These are phyloP conservation scores for Aspergillus ruber DNA, from an alignment of 2,329 filamentous ascomycete genomes.

Conservation along the genomic window DNA sequence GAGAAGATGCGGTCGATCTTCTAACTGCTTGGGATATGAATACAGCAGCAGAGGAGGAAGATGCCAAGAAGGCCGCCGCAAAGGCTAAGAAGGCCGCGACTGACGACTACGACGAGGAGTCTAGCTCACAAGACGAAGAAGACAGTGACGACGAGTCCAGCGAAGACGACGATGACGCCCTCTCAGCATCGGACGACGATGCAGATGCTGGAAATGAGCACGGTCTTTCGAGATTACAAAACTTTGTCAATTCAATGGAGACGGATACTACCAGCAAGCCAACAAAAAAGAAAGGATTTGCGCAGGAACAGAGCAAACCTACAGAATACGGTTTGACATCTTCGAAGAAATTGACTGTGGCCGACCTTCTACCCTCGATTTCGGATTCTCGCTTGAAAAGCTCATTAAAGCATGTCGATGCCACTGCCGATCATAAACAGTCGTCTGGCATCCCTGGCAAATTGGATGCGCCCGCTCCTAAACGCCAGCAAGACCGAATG, in stretches of 20 bases:
- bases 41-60: constrained; percentile 35
- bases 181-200: constrained; percentile 40
- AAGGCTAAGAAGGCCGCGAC: constrained; percentile 22
- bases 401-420: constrained; percentile 65
- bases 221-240: constrained; percentile 59
- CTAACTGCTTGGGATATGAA: constrained; percentile 56
- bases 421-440: constrained; percentile 42
- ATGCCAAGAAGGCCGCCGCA: constrained; percentile 23
- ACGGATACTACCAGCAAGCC: constrained; percentile 30
- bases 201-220: constrained; percentile 38
- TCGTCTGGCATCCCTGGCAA: constrained; percentile 56
- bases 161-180: constrained; percentile 39
- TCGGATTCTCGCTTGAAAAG: constrained; percentile 71
- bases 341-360: constrained; percentile 64
- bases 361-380: constrained; percentile 66
- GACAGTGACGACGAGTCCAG: constrained; percentile 26
- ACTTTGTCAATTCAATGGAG: constrained; percentile 61
- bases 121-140: constrained; percentile 39
- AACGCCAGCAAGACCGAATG: constrained; percentile 77
- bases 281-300: constrained; percentile 34
- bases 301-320: constrained; percentile 57
- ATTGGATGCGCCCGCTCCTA: constrained; percentile 74
- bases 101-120: constrained; percentile 29
- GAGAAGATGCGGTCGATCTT: constrained; percentile 58
- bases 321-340: constrained; percentile 53